Percentiles rank a stretch among this genome's conserved stretches.
phyloP scores from a whole-genome alignment of 2,329 filamentous ascomycete genomes.

The Colletotrichum lindemuthianum region DNA sequence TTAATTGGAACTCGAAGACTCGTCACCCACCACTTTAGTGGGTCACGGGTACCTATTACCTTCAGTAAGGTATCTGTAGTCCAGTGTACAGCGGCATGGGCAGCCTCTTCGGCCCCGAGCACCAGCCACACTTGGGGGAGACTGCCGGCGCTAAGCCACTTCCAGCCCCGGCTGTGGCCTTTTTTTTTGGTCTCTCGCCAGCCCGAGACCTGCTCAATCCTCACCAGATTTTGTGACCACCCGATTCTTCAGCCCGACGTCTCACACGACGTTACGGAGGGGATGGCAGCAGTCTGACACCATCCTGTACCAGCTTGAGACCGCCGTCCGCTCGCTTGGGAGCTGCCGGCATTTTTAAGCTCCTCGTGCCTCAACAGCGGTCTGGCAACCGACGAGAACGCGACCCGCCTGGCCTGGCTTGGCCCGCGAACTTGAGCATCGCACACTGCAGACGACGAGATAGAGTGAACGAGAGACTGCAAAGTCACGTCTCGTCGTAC shows the following conservation, averaged over 20 bases:
- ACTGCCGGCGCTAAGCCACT: slow-evolving; percentile 36
- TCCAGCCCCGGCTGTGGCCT: slow-evolving; percentile 27
- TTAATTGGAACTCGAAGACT: too few relatives aligned
- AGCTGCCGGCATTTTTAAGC: slow-evolving; percentile 30
- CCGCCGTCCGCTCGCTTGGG: slow-evolving; percentile 24
- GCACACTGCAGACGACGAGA: not conserved
- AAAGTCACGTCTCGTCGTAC: too few relatives aligned
- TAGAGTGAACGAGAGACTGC: not conserved
- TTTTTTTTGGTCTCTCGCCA: slow-evolving; percentile 34
- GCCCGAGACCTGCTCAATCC: slow-evolving; percentile 31
- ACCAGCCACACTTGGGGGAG: slow-evolving; percentile 23
- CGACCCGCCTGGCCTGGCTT: too few relatives aligned
- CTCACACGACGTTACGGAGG: slow-evolving; percentile 36
- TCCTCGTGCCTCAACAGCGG: slow-evolving; percentile 23
- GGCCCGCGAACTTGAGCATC: too few relatives aligned
- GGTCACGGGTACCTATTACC: too few relatives aligned
- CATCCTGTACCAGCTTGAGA: slow-evolving; percentile 32
- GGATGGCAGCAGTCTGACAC: slow-evolving; percentile 35
- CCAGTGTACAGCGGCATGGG: not conserved
- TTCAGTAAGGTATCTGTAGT: slow-evolving; percentile 30
- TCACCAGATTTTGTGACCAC: slow-evolving; percentile 36
- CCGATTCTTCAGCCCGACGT: slow-evolving; percentile 36
- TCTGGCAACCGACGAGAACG: slow-evolving; percentile 7
- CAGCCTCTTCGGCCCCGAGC: slow-evolving; percentile 14
- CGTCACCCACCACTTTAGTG: too few relatives aligned